phyloP scores from a whole-genome alignment of 192 early-diverging fungal species.

The Borealophlyctis nickersoniae region DNA sequence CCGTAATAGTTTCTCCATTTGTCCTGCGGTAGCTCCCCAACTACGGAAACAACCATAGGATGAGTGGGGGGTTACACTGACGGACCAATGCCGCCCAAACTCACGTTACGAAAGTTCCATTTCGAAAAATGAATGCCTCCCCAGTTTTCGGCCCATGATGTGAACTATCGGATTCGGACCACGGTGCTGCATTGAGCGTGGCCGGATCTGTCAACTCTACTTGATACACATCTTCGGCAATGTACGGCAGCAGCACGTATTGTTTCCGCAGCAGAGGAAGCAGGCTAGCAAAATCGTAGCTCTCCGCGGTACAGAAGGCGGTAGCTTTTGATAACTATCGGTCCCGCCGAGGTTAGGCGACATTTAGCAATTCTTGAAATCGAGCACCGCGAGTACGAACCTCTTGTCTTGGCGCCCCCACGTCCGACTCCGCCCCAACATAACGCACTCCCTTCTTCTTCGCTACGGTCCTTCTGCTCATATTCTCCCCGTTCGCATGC shows the following conservation, averaged over 20 bases:
- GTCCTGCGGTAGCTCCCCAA: conserved; percentile 47
- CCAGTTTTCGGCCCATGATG: conserved; percentile 2
- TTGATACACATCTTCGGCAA: conserved; percentile 58
- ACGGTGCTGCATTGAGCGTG: not conserved
- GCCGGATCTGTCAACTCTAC: conserved; percentile 24
- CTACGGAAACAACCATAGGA: no score
- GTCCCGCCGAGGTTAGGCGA: no score
- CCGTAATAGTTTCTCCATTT: conserved; percentile 37
- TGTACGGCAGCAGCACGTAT: conserved; percentile 45
- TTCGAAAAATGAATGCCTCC: conserved; percentile 51
- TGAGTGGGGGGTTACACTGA: no score
- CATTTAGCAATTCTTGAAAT: no score
- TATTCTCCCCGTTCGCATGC: no score
- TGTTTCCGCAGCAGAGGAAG: conserved; percentile 40
- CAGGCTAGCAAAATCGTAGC: conserved; percentile 45
- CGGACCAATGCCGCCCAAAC: no score
- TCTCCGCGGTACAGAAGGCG: conserved; percentile 54
- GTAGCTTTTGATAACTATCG: conserved; percentile 28
- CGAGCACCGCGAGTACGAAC: no score
- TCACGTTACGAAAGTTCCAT: conserved; percentile 57
- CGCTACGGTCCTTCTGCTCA: no score
- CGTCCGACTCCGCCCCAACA: no score
- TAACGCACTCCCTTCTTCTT: no score
- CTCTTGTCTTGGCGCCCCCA: no score
- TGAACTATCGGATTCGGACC: not conserved